Percentiles rank a stretch among this genome's conserved stretches.
Evolutionary conservation across 257 asterid species (phyloP).

Genomic region (Solanum boliviense): DNA sequence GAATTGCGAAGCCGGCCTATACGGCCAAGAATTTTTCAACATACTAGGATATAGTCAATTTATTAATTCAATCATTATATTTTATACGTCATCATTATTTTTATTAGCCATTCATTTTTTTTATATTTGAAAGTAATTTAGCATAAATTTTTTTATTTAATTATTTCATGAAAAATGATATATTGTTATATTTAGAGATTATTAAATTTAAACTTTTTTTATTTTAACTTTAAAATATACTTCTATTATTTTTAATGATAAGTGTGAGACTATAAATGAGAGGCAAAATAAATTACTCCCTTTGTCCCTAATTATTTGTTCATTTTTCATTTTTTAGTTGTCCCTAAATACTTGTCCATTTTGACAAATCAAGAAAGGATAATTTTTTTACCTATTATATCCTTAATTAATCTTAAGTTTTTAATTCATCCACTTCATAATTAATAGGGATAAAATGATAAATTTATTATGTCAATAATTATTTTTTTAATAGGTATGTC

Average conservation of each 20-base stretch:
- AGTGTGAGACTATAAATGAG: neutral
- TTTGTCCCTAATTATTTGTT: no score
- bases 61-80: neutral
- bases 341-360: no score
- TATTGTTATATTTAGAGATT: neutral
- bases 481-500: no score
- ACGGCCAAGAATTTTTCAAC: neutral
- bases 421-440: no score
- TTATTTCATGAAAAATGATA: neutral
- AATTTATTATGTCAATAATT: no score
- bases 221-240: no score
- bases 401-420: no score
- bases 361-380: no score
- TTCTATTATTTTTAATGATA: neutral
- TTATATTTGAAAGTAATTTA: neutral
- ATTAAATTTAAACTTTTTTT: neutral
- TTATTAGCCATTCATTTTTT: neutral
- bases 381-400: no score
- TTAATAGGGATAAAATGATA: no score
- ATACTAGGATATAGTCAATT: neutral
- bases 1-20: neutral
- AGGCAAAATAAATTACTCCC: neutral
- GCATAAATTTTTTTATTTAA: no score
- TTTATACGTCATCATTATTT: neutral
- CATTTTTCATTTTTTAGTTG: no score